Evolutionary conservation across 2,329 filamentous ascomycete species (phyloP), one percentile per base, ranked within the genome.

Genomic region (Eutypella sp.): DNA sequence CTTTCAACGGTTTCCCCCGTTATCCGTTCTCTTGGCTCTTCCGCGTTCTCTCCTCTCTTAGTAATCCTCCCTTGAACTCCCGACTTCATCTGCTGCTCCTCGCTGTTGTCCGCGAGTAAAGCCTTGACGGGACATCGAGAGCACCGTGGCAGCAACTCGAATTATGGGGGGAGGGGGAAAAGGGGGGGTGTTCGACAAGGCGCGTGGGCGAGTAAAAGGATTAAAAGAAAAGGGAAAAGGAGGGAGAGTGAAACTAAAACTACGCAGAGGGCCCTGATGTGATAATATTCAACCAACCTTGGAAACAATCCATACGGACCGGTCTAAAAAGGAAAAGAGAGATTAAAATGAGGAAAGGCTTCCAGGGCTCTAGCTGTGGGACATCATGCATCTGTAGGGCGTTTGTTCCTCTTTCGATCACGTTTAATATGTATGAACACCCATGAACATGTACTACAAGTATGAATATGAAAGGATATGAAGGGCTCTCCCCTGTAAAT

Each of bases 321-420:
- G 11, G 16, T 6, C 11, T 33, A 33, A 33, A 33, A 33, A 6
- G 19, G 10, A 39, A 39, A n/a, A 24, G 8, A 39, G 19, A 39
- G 36, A 39, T 39, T 39, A 24, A 39, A 39, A 39, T 39, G 36
- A 39, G 36, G 29, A 33, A 33, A 33, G 23, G 36, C 19, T 11
- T 15, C 20, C 23, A 22, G 36, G 36, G 36, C n/a, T 15, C 20
- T 39, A 22, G 36, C 18, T 19, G 34, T 37, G 34, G 34, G 34
- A 37, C 34, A 19, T 7, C 34, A 37, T 18, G 1, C 34, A 1
- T 18, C 11, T 37, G 18, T 37, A 16, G 34, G 47, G 47, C 41
- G 37, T 46, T 40, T 41, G 37, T 27, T 45, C 41, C 43, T 52
- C 36, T 41, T 47, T 45, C 36, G 45, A 29, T 36, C 47, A 49